phyloP scores from a whole-genome alignment of 352 stramenopile genomes.

The Globisporangium cylindrosporum region DNA sequence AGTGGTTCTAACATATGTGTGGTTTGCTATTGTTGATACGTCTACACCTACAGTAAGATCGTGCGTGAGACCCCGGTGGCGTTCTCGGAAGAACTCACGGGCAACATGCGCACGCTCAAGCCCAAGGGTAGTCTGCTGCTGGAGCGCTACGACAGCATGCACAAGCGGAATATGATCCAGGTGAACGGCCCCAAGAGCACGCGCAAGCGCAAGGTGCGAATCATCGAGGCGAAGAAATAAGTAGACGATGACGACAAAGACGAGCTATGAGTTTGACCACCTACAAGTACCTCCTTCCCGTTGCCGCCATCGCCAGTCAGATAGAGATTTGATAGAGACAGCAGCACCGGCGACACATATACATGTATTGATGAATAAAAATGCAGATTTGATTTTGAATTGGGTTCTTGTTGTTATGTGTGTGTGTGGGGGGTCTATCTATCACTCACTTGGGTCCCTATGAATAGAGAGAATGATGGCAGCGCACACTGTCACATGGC shows the following conservation, averaged over 20 bases:
- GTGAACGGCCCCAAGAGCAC: constrained; percentile 61
- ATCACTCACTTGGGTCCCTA: background rate
- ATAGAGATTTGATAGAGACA: constrained; percentile 3
- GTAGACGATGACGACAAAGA: constrained; percentile 24
- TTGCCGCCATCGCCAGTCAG: background rate
- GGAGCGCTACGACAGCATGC: constrained; percentile 83
- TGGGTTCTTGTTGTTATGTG: background rate
- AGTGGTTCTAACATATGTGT: background rate
- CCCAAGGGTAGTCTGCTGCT: constrained; percentile 78
- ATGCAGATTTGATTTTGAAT: background rate
- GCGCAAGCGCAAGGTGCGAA: constrained; percentile 73
- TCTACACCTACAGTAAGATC: constrained; percentile 50
- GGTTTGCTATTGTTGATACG: constrained; percentile 6
- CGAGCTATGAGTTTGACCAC: background rate
- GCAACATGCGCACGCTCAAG: constrained; percentile 73
- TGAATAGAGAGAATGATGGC: background rate
- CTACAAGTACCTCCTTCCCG: background rate
- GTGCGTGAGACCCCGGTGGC: constrained; percentile 64
- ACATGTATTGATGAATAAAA: background rate
- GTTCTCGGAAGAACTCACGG: constrained; percentile 79
- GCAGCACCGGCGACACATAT: background rate
- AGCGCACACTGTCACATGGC: background rate
- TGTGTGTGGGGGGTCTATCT: background rate
- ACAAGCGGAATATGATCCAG: constrained; percentile 86
- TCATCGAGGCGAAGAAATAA: constrained; percentile 85